phyloP scores from a whole-genome alignment of 371 early-diverging fungal genomes.

The Mucor indicus region DNA sequence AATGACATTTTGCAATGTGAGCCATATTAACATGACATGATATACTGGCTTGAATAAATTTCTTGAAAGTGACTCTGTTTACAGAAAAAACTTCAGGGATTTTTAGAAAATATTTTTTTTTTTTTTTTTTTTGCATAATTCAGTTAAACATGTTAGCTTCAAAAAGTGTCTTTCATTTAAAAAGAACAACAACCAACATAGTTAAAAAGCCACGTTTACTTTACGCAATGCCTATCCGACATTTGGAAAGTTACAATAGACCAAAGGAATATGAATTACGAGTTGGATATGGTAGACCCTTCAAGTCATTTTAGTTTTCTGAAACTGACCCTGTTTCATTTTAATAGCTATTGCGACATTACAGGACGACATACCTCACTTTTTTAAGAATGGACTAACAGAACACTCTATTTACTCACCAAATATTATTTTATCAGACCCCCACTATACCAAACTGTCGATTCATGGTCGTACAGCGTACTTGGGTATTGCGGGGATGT shows the following conservation, averaged over 20 bases:
- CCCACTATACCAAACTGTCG: conserved; percentile 51
- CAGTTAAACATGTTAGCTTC: neutral
- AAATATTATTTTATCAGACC: conserved; percentile 49
- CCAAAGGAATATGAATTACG: conserved; percentile 41
- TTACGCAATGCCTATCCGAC: neutral
- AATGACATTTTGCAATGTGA: no score
- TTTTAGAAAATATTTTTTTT: no score
- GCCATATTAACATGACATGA: no score
- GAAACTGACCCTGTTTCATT: neutral
- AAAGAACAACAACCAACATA: neutral
- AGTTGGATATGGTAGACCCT: conserved; percentile 28
- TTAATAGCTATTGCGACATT: conserved; percentile 44
- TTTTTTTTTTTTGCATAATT: conserved; percentile 2
- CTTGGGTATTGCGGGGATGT: conserved; percentile 45
- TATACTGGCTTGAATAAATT: no score
- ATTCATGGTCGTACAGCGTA: conserved; percentile 48
- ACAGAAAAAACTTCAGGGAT: no score
- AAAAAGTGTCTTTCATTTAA: neutral
- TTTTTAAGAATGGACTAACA: conserved; percentile 39
- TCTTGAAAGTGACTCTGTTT: no score
- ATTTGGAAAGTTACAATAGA: neutral
- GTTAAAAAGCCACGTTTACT: neutral
- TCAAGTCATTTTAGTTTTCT: neutral
- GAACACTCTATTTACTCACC: conserved; percentile 45
- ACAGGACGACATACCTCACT: conserved; percentile 45